Base-by-base conservation (phyloP, 2,329 filamentous ascomycete genomes). In the Malbranchea cinnamomea region DNA sequence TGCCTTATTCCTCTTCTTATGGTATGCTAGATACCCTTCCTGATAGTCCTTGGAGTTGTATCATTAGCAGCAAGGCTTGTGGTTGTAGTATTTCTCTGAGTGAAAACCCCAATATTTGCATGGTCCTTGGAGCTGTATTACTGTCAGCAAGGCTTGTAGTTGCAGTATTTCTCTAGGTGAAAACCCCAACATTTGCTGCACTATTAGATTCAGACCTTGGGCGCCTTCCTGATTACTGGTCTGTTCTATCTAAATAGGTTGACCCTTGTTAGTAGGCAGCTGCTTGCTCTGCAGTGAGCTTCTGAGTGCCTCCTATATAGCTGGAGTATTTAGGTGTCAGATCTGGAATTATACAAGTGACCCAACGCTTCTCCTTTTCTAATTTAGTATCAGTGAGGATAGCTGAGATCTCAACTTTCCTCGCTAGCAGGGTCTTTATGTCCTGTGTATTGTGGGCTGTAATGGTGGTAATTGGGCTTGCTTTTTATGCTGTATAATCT, bases 11-110 rank as follows among this genome's bases (percentile, higher is more conserved):
- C 7, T 7, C 23, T 26, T 12, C 23, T 26, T 26, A 13, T 26
- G 23, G 23, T 12, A 26, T 26, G 23, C 23, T 26, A 12, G 23
- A 26, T 26, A 12, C 12, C 23, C 23, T 26, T 26, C 23, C 12
- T 26, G 23, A 13, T 26, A 12, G 12, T 26, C 12, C 12, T 12
- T 26, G 7, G 23, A 26, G 23, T 12, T 26, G 12, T 12, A 26
- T 13, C 23, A 9, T 26, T 12, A 9, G 23, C 23, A 26, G 23
- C 23, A 12, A 12, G 23, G 23, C 8, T 26, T 26, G 23, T 12
- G 23, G 23, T 26, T 26, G 23, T 12, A 26, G 23, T 26, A 26
- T 13, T 12, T 26, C 13, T 26, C 23, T 8, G 23, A 12, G 23
- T 26, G 23, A 12, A 26, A 26, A 13, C n/a, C n/a, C n/a, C n/a